These are phyloP conservation scores for Tilletia indica DNA, from an alignment of 1,284 basidiomycete species.

Conservation along the genomic window DNA sequence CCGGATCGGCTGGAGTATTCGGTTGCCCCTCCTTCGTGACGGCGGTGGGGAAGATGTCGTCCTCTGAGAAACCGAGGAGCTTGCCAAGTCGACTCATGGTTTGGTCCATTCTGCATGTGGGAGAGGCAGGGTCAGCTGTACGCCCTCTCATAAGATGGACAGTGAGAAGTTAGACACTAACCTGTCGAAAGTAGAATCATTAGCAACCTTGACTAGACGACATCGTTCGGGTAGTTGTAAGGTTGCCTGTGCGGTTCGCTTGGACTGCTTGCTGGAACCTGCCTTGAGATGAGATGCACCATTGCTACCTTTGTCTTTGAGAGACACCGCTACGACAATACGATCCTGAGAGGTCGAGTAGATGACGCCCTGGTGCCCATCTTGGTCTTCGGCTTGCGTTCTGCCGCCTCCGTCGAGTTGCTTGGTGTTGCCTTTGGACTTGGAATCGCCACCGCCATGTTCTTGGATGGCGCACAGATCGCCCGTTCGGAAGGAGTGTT, in stretches of 20 bases:
- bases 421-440: slow-evolving; percentile 59
- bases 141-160: not conserved
- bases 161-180: not conserved
- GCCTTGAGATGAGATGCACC: not conserved
- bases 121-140: not conserved
- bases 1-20: no score
- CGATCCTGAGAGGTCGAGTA: slow-evolving; percentile 29
- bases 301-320: not conserved
- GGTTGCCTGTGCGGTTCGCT: slow-evolving; percentile 54
- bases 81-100: slow-evolving; percentile 10
- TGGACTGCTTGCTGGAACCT: not conserved
- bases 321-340: slow-evolving; percentile 3
- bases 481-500: slow-evolving; percentile 79
- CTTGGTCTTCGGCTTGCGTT: no score
- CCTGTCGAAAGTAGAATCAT: slow-evolving; percentile 79
- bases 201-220: slow-evolving; percentile 83
- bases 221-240: slow-evolving; percentile 79
- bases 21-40: not conserved
- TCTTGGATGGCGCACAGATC: slow-evolving; percentile 82
- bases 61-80: not conserved
- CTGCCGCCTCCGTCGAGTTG: not conserved
- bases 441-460: slow-evolving; percentile 61
- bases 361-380: slow-evolving; percentile 2
- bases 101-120: slow-evolving; percentile 16
- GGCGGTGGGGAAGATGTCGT: not conserved